Conservation (phyloP, 2,329 filamentous ascomycete genomes). For the Incumbomyces delicatus region DNA sequence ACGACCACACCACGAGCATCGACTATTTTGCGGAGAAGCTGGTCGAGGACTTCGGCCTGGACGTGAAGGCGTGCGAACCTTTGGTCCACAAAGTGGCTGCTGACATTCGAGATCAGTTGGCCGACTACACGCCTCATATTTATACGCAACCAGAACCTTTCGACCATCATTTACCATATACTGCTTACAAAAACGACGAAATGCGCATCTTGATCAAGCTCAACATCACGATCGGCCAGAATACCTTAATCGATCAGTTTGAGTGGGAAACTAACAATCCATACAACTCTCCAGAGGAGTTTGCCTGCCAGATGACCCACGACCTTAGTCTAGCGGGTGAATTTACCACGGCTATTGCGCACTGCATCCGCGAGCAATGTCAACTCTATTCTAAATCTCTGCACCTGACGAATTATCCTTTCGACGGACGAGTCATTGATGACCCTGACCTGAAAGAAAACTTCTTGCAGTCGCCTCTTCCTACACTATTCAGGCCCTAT, state of each 20-base stretch:
- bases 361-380: slow-evolving; percentile 91
- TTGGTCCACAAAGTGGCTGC: slow-evolving; percentile 56
- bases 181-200: slow-evolving; percentile 95
- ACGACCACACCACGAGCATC: slow-evolving; percentile 71
- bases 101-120: slow-evolving; percentile 75
- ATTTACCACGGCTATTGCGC: slow-evolving; percentile 93
- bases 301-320: slow-evolving; percentile 76
- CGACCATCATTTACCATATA: slow-evolving; percentile 81
- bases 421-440: slow-evolving; percentile 86
- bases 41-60: slow-evolving; percentile 74
- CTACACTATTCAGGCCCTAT: slow-evolving; percentile 75
- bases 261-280: slow-evolving; percentile 99
- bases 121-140: slow-evolving; percentile 87
- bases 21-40: slow-evolving; percentile 82
- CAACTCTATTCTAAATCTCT: slow-evolving; percentile 90
- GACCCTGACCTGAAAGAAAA: slow-evolving; percentile 79
- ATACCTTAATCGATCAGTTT: slow-evolving; percentile 91
- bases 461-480: slow-evolving; percentile 76
- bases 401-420: slow-evolving; percentile 86
- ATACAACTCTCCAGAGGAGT: slow-evolving; percentile 86
- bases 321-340: slow-evolving; percentile 89
- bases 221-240: slow-evolving; percentile 92
- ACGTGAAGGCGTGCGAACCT: slow-evolving; percentile 51
- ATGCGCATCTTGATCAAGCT: slow-evolving; percentile 94
- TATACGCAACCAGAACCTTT: slow-evolving; percentile 83